Base-by-base conservation (phyloP, 495 filamentous ascomycete species). In the Letharia columbiana region DNA sequence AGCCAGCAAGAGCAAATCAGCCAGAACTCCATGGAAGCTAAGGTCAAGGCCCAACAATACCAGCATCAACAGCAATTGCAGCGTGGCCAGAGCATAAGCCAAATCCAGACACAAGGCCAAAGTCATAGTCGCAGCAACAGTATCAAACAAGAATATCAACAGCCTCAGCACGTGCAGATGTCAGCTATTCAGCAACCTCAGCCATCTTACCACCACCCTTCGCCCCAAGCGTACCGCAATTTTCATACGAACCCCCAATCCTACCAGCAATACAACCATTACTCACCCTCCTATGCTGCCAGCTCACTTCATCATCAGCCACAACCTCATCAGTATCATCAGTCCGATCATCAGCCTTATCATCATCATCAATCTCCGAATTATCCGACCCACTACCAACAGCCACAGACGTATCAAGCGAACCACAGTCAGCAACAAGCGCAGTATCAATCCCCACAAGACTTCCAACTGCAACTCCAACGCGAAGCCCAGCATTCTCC, bases 381-480 rank as follows among this genome's bases (percentile, higher is more conserved):
- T 18, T 23, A 67, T 61, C 66, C 28, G 33, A 42, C 67, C 54
- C 67, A 65, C 62, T n/a, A 33, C 42, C 45, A 44, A 8, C 50
- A 31, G 3, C 10, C 52, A 23, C 61, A 42, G 45, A 28, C 61
- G 31, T 40, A 67, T 33, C 57, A 42, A 35, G 39, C 52, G 39
- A 40, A n/a, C 28, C 42, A 65, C 56, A 31, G 12, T 57, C 41
- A 47, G 28, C 56, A 54, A 41, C 68, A 61, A 52, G 6, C 42
- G 13, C 69, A 70, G 52, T 72, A 63, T 49, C 68, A 72, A 41
- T 70, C 70, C 18, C 66, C 70, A 3, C 70, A 72, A 33, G 67
- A 72, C 41, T 72, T 72, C 59, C 69, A 69, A 54, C 7, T 70
- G 57, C 68, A 70, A 52, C 60, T 72, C 57, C 66, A 68, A 66